Evolutionary conservation across 2,329 filamentous ascomycete genomes (phyloP).

Genomic region (Fusarium armeniacum): DNA sequence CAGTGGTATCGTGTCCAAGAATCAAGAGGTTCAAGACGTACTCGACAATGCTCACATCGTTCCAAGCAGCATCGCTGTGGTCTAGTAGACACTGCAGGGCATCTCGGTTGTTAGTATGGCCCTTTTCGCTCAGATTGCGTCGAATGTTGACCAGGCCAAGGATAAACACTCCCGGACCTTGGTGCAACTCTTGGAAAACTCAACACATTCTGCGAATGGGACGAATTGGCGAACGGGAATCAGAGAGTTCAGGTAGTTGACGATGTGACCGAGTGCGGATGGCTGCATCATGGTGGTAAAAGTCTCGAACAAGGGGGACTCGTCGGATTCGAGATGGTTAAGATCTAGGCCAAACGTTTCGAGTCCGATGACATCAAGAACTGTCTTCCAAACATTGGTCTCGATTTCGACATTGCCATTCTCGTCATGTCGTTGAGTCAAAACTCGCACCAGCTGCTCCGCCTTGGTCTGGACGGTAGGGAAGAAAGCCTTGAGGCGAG

Average conservation of each 20-base stretch:
- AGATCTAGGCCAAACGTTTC: conserved; percentile 55
- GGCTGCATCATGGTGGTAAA: conserved; percentile 49
- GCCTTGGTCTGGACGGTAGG: conserved; percentile 55
- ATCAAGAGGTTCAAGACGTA: conserved; percentile 60
- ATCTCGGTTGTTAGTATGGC: conserved; percentile 24
- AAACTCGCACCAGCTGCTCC: conserved; percentile 47
- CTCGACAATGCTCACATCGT: conserved; percentile 51
- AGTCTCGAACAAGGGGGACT: conserved; percentile 45
- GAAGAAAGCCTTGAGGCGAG: conserved; percentile 49
- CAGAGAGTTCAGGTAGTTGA: conserved; percentile 54
- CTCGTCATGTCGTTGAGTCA: conserved; percentile 37
- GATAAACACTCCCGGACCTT: conserved; percentile 52
- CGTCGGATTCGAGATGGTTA: conserved; percentile 50
- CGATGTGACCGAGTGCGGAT: conserved; percentile 43
- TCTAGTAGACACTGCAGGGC: conserved; percentile 56
- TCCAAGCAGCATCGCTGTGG: conserved; percentile 43
- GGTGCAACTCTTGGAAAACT: conserved; percentile 53
- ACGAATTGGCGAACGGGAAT: conserved; percentile 55
- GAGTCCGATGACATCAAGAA: conserved; percentile 55
- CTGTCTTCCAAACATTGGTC: conserved; percentile 52
- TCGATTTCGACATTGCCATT: conserved; percentile 44
- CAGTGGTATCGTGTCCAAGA: conserved; percentile 62
- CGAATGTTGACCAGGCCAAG: conserved; percentile 32
- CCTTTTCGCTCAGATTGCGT: conserved; percentile 14
- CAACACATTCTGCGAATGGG: conserved; percentile 55